Evolutionary conservation across 305 asterid genomes (phyloP).

Genomic region (Plantago lanceolata): DNA sequence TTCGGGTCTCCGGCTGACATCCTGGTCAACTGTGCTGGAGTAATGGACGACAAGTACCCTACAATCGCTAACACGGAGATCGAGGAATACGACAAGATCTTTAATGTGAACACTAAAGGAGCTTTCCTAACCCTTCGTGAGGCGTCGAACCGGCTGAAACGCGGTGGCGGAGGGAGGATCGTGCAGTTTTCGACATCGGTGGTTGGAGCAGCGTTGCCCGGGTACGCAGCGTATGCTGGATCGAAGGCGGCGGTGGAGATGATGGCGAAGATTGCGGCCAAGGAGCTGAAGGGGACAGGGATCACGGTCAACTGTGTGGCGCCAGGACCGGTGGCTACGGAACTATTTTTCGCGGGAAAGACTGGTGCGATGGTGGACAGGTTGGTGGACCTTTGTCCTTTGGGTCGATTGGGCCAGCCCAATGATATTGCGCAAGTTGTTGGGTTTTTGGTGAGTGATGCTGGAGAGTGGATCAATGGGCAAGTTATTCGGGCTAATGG

Average conservation of each 20-base stretch:
- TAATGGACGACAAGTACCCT: conserved; percentile 36
- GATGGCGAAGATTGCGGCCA: conserved; percentile 63
- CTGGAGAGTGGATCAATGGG: conserved; percentile 62
- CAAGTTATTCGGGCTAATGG: conserved; percentile 59
- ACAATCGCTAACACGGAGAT: conserved; percentile 31
- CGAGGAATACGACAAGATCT: conserved; percentile 35
- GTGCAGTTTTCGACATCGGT: conserved; percentile 35
- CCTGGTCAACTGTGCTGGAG: conserved; percentile 46
- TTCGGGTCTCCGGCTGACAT: conserved; percentile 36
- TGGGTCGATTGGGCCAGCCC: conserved; percentile 55
- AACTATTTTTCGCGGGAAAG: conserved; percentile 39
- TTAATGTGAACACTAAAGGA: conserved; percentile 39
- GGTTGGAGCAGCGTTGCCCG: conserved; percentile 36
- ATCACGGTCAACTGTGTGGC: conserved; percentile 52
- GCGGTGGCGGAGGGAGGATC: conserved; percentile 48
- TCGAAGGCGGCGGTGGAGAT: conserved; percentile 71
- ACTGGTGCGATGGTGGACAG: conserved; percentile 39
- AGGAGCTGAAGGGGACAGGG: conserved; percentile 67
- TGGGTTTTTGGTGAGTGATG: conserved; percentile 52
- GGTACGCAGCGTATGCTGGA: conserved; percentile 54
- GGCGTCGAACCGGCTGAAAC: conserved; percentile 41
- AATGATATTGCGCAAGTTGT: conserved; percentile 46
- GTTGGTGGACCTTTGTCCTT: conserved; percentile 39
- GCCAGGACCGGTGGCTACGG: conserved; percentile 60
- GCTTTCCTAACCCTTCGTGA: conserved; percentile 40